Evolutionary conservation across 106 monocot species (phyloP).

Genomic region (Phalaenopsis aphrodite): DNA sequence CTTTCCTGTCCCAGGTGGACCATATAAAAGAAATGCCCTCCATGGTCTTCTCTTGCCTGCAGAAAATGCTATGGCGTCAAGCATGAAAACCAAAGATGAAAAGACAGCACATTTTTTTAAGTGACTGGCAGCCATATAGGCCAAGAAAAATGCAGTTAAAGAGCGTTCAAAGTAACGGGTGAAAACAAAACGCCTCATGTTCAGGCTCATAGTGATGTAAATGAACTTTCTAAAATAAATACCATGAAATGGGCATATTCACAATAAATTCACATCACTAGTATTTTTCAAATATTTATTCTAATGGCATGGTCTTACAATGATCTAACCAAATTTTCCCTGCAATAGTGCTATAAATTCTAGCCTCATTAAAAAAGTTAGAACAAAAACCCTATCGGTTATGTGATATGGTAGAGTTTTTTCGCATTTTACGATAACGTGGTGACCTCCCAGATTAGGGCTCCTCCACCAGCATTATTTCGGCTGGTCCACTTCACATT

Average conservation of each 20-base stretch:
- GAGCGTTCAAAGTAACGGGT: not conserved
- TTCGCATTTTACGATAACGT: too few relatives aligned
- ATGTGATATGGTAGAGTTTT: too few relatives aligned
- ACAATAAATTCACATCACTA: not conserved
- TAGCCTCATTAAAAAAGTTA: not conserved
- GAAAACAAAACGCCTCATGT: not conserved
- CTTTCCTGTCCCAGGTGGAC: constrained; percentile 86
- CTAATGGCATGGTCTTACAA: too few relatives aligned
- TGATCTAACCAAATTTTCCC: not conserved
- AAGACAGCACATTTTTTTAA: too few relatives aligned
- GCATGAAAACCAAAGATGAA: not conserved
- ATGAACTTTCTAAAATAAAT: too few relatives aligned
- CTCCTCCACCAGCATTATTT: too few relatives aligned
- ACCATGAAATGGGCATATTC: not conserved
- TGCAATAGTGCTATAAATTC: not conserved
- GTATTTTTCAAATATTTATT: not conserved
- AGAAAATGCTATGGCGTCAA: constrained; percentile 8
- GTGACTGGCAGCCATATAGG: not conserved
- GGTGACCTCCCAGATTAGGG: too few relatives aligned
- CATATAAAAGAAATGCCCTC: constrained; percentile 85
- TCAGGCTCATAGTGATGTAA: too few relatives aligned
- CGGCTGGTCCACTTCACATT: too few relatives aligned
- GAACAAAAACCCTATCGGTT: not conserved
- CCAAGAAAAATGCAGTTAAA: not conserved
- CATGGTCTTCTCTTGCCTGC: constrained; percentile 69